These are phyloP conservation scores for Talaromyces adpressus DNA, from an alignment of 495 filamentous ascomycete species.

Conservation along the genomic window DNA sequence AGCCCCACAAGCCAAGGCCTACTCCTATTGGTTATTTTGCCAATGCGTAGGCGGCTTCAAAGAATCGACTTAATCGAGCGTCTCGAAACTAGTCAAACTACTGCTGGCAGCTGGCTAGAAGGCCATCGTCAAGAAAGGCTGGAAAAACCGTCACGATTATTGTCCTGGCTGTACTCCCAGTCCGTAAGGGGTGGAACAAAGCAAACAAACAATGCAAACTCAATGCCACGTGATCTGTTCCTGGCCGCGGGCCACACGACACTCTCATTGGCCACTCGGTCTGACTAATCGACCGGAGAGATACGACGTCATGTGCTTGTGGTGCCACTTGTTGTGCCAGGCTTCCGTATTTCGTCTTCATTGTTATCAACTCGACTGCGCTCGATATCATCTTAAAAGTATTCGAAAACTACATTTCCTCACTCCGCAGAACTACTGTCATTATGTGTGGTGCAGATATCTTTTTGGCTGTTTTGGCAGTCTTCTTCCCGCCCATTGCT, in stretches of 20 bases:
- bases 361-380: not conserved
- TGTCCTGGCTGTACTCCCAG: not conserved
- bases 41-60: not conserved
- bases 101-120: too few species aligned
- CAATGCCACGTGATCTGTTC: not conserved
- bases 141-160: too few species aligned
- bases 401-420: not conserved
- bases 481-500: conserved; percentile 89
- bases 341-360: not conserved
- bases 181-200: not conserved
- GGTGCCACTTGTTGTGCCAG: not conserved
- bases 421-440: not conserved
- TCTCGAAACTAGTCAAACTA: too few species aligned
- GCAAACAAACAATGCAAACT: not conserved
- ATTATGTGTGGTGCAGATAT: conserved; percentile 70
- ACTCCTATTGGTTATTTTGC: not conserved
- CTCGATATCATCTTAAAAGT: not conserved
- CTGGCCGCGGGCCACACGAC: not conserved
- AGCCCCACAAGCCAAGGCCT: not conserved
- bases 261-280: not conserved
- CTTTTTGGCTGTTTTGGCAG: conserved; percentile 80
- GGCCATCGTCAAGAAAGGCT: not conserved
- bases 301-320: conserved; percentile 1
- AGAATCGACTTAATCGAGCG: too few species aligned
- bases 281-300: not conserved